Percentiles rank a stretch among this genome's conserved stretches.
These are phyloP conservation scores for Globisporangium ultimum DNA, from an alignment of 352 stramenopile genomes.

Conservation along the genomic window DNA sequence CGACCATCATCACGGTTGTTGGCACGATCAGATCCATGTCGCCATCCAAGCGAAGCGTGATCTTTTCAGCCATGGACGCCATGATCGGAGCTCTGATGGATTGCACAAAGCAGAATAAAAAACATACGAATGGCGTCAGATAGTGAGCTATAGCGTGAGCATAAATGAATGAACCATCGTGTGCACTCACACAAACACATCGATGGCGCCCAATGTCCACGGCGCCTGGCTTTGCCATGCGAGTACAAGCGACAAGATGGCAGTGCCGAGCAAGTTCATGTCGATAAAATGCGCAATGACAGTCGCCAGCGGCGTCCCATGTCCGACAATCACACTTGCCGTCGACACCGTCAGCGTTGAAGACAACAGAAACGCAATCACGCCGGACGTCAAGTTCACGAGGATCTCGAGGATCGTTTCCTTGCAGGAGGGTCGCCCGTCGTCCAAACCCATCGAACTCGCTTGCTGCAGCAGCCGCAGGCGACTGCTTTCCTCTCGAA, in stretches of 20 bases:
- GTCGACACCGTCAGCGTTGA: slow-evolving; percentile 78
- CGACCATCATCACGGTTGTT: slow-evolving; percentile 71
- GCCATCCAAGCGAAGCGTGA: slow-evolving; percentile 52
- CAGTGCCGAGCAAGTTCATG: slow-evolving; percentile 78
- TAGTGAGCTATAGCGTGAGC: background rate
- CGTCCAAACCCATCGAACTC: background rate
- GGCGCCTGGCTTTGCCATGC: slow-evolving; percentile 71
- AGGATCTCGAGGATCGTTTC: slow-evolving; percentile 19
- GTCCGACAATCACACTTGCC: slow-evolving; percentile 73
- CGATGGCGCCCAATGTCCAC: slow-evolving; percentile 73
- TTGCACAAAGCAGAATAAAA: background rate
- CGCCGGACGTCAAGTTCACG: slow-evolving; percentile 69
- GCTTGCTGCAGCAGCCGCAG: slow-evolving; percentile 7
- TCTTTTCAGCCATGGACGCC: slow-evolving; percentile 68
- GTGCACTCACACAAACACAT: slow-evolving; percentile 70
- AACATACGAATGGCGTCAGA: background rate
- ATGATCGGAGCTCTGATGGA: slow-evolving; percentile 55
- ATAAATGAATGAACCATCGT: background rate
- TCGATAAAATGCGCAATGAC: slow-evolving; percentile 81
- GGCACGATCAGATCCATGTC: slow-evolving; percentile 62
- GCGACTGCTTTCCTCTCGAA: slow-evolving; percentile 19
- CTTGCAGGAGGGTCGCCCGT: slow-evolving; percentile 11
- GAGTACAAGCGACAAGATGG: slow-evolving; percentile 62
- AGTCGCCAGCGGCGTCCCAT: slow-evolving; percentile 47
- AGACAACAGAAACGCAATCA: slow-evolving; percentile 77